These are phyloP conservation scores for Starmerella bombi DNA, from an alignment of 805 yeast species.

Conservation along the genomic window DNA sequence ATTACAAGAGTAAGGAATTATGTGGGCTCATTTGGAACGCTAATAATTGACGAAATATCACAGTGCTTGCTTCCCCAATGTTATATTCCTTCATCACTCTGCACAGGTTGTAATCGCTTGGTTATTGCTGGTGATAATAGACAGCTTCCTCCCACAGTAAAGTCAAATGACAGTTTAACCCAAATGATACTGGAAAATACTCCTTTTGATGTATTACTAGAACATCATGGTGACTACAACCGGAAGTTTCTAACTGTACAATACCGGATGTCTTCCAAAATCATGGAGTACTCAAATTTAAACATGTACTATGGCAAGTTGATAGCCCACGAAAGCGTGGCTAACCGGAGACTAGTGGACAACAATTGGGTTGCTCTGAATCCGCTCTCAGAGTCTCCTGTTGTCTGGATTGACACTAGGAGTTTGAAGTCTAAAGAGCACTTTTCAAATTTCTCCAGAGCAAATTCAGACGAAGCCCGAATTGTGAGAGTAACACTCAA, in stretches of 20 bases:
- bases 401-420: slow-evolving; percentile 86
- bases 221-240: slow-evolving; percentile 35
- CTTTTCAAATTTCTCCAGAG: slow-evolving; percentile 30
- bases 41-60: too few relatives aligned
- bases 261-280: slow-evolving; percentile 70
- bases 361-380: slow-evolving; percentile 33
- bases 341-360: slow-evolving; percentile 40
- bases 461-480: slow-evolving; percentile 61
- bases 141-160: slow-evolving; percentile 85
- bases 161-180: slow-evolving; percentile 33
- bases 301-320: slow-evolving; percentile 52
- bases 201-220: slow-evolving; percentile 64
- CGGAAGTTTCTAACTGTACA: slow-evolving; percentile 58
- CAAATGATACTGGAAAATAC: slow-evolving; percentile 46
- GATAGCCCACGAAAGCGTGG: slow-evolving; percentile 49
- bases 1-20: too few relatives aligned
- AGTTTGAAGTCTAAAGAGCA: slow-evolving; percentile 48
- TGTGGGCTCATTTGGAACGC: too few relatives aligned
- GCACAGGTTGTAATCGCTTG: slow-evolving; percentile 31
- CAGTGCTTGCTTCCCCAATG: too few relatives aligned
- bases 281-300: slow-evolving; percentile 66
- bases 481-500: slow-evolving; percentile 47
- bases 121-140: slow-evolving; percentile 87
- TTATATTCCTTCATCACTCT: too few relatives aligned
- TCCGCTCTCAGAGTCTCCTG: slow-evolving; percentile 44